Percentiles rank a stretch among this genome's conserved stretches.
Evolutionary conservation across 1,284 basidiomycete genomes (phyloP).

Genomic region (Heterobasidion occidentale): DNA sequence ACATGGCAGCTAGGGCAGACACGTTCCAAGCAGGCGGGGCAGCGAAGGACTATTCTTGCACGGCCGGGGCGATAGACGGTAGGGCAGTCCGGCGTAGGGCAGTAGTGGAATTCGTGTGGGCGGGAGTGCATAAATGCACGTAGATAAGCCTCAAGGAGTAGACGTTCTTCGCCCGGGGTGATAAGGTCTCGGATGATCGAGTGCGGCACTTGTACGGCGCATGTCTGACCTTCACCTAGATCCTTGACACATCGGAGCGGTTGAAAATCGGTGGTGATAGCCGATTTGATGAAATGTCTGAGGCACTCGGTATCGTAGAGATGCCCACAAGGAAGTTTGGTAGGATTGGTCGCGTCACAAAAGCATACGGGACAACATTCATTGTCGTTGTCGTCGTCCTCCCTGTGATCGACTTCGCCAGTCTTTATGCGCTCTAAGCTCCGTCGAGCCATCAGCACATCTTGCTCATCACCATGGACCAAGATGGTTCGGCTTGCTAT

Average conservation of each 20-base stretch:
- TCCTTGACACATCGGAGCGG: slow-evolving; percentile 60
- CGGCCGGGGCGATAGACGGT: slow-evolving; percentile 56
- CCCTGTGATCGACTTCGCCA: slow-evolving; percentile 16
- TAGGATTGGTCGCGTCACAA: slow-evolving; percentile 37
- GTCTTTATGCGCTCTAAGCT: slow-evolving; percentile 27
- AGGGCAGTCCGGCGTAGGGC: slow-evolving; percentile 66
- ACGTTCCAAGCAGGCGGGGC: slow-evolving; percentile 61
- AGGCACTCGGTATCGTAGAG: slow-evolving; percentile 57
- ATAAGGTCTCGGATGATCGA: slow-evolving; percentile 46
- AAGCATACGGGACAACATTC: slow-evolving; percentile 52
- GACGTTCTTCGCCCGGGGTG: slow-evolving; percentile 39
- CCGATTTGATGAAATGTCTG: slow-evolving; percentile 43
- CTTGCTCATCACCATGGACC: slow-evolving; percentile 28
- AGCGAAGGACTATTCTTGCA: slow-evolving; percentile 47
- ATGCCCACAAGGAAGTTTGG: slow-evolving; percentile 55
- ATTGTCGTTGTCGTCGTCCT: slow-evolving; percentile 7
- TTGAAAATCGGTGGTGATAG: slow-evolving; percentile 49
- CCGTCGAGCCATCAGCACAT: slow-evolving; percentile 28
- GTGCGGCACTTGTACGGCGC: slow-evolving; percentile 32
- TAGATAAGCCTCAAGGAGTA: slow-evolving; percentile 48
- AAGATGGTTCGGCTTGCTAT: slow-evolving; percentile 21
- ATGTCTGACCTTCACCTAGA: slow-evolving; percentile 40
- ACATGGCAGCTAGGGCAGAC: slow-evolving; percentile 62
- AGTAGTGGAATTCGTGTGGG: slow-evolving; percentile 56
- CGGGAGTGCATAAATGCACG: slow-evolving; percentile 44